Evolutionary conservation across 2,329 filamentous ascomycete genomes (phyloP), one percentile per base, ranked within the genome.

Genomic region (Pezicula rhizophila): DNA sequence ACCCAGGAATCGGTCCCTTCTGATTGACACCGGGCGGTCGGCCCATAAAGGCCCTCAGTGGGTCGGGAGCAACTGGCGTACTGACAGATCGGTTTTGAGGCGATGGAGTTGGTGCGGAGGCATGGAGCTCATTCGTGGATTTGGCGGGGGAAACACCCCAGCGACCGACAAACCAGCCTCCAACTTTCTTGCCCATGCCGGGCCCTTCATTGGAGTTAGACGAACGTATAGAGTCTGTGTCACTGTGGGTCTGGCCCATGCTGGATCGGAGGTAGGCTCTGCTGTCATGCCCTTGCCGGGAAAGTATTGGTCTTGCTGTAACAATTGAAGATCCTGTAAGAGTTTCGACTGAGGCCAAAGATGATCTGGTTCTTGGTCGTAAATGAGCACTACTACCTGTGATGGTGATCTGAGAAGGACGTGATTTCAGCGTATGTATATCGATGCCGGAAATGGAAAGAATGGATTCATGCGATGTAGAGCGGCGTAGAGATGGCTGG

Each of bases 371-470:
- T 48, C 74, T 73, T 28, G 71, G 67, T 39, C 70, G 64, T 47
- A 64, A 73, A 72, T 49, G 72, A 73, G 50, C 76, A 71, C 45
- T 76, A 64, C 52, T 80, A 61, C 18, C 59, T 60, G 52, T 71
- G 28, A 64, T 71, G 15, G 84, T 79, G 50, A 93, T 77, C 60
- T 95, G 88, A 31, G 86, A 88, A 0, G 89, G 88, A 4, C 87
- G 80, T 1, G 78, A 76, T 59, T 85, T 84, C 4, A 95, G 74
- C 0, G 87, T 90, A 64, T 95, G 90, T 44, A 96, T 95, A 63
- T 96, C 92, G 65, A 96, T 84, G 2, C 89, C 90, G 0, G 84
- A 81, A 2, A 96, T 78, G 0, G 91, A 96, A 57, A 96, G 79
- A 52, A 96, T 84, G 15, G 89, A 95, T 64, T 96, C 91, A 58